phyloP scores from a whole-genome alignment of 139 green algal species.

The Diplosphaera chodatii region DNA sequence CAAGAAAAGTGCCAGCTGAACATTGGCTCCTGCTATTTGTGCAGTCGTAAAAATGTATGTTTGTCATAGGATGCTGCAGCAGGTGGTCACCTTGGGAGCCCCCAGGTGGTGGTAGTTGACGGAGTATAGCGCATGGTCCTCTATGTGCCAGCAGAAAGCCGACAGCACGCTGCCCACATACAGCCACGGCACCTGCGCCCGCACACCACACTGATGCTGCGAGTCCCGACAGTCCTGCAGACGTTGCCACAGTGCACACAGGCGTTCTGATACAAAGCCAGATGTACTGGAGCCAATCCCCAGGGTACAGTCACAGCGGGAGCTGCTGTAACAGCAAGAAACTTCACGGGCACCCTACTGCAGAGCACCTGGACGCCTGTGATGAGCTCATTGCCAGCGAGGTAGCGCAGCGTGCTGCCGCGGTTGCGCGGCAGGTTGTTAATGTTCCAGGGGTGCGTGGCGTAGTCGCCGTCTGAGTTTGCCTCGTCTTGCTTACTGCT shows the following conservation, averaged over 20 bases:
- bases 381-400: conserved; percentile 62
- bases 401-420: conserved; percentile 52
- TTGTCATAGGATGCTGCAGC: too few species aligned
- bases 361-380: conserved; percentile 77
- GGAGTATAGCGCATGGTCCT: conserved; percentile 81
- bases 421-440: conserved; percentile 68
- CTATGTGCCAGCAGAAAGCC: conserved; percentile 75
- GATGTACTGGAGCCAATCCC: too few species aligned
- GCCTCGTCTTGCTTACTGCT: conserved; percentile 1
- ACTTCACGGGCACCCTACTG: too few species aligned
- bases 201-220: not conserved
- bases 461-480: conserved; percentile 31
- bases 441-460: conserved; percentile 70
- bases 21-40: too few species aligned
- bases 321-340: too few species aligned
- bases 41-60: too few species aligned
- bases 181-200: conserved; percentile 73
- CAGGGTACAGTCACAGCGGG: too few species aligned
- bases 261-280: too few species aligned
- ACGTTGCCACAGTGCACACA: too few species aligned
- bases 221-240: too few species aligned
- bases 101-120: conserved; percentile 82
- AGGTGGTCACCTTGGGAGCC: conserved; percentile 42
- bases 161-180: conserved; percentile 61
- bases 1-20: too few species aligned